Base-by-base conservation (phyloP, 2,329 filamentous ascomycete genomes). In the Lojkania enalia region DNA sequence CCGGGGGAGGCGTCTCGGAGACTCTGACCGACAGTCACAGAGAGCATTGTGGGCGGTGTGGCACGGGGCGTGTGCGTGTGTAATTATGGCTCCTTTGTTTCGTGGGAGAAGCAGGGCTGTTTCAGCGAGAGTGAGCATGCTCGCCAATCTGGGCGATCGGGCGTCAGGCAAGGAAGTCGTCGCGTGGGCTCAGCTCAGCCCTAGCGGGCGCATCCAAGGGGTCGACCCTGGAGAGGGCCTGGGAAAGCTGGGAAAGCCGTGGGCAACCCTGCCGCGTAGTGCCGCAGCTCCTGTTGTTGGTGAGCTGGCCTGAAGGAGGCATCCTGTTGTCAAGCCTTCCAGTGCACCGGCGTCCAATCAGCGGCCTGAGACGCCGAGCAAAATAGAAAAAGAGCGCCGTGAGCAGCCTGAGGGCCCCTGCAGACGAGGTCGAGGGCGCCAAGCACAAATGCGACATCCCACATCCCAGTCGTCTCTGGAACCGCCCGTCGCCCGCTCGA, bases 161-260 rank as follows among this genome's bases (percentile, higher is more conserved):
- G 33, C 16, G 18, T 36, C 16, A 5, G 33, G 5, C 5, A 11
- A 15, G 15, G 9, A 27, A 20, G 7, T 14, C 33, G 44, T 44
- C 40, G 36, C 45, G 45, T 42, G 32, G 39, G 18, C 39, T 42
- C 45, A 45, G 40, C 32, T 52, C 49, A 52, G 49, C 49, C 49
- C 46, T 52, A 48, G 45, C 12, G 18, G 15, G 18, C 18, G 31
- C 18, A 18, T 20, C 13, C 31, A 16, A 35, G 21, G 27, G 23
- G 27, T 15, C n/a, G 4, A 33, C 35, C 39, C 31, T 35, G 29
- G 14, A n/a, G 25, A n/a, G 7, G n/a, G 25, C n/a, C n/a, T n/a
- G n/a, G n/a, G n/a, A n/a, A n/a, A n/a, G n/a, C n/a, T n/a, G n/a
- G n/a, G n/a, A n/a, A n/a, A n/a, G n/a, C n/a, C n/a, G n/a, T n/a